Evolutionary conservation across 176 grass and related monocot species (phyloP).

Genomic region (Oryza meyeriana): DNA sequence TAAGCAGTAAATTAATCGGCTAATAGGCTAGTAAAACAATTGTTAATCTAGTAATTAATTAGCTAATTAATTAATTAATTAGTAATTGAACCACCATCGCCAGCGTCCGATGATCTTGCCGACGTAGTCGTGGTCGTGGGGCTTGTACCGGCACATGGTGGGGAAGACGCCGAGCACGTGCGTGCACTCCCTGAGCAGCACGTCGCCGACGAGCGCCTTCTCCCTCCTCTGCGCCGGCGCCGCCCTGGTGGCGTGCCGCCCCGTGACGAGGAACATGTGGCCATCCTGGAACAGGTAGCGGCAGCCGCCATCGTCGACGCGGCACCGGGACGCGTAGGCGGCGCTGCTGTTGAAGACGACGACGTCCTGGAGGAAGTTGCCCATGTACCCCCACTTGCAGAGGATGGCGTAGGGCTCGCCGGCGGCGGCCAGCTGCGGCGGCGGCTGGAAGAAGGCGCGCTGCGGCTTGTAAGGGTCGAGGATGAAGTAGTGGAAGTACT

Average conservation of each 20-base stretch:
- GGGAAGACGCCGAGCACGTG: constrained; percentile 33
- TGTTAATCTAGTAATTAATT: not conserved
- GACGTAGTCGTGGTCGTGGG: constrained; percentile 31
- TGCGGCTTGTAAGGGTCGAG: constrained; percentile 52
- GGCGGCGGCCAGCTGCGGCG: constrained; percentile 17
- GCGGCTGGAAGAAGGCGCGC: constrained; percentile 52
- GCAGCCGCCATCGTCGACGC: constrained; percentile 39
- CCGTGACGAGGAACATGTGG: constrained; percentile 43
- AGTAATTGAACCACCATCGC: constrained; percentile 56
- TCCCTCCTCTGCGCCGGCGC: not conserved
- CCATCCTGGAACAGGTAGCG: constrained; percentile 51
- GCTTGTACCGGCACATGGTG: constrained; percentile 32
- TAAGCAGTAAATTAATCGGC: too few relatives aligned
- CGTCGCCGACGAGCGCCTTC: constrained; percentile 45
- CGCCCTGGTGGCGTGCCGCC: constrained; percentile 1
- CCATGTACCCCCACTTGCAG: constrained; percentile 66
- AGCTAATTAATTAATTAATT: not conserved
- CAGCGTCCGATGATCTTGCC: constrained; percentile 49
- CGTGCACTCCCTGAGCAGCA: constrained; percentile 42
- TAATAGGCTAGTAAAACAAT: not conserved
- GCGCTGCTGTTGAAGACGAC: constrained; percentile 50
- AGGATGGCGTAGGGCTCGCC: constrained; percentile 29
- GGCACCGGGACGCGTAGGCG: not conserved
- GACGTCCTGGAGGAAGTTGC: constrained; percentile 55
- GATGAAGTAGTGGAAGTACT: constrained; percentile 69